phyloP scores from a whole-genome alignment of 179 eudicot species.

The Amaranthus tricolor region DNA sequence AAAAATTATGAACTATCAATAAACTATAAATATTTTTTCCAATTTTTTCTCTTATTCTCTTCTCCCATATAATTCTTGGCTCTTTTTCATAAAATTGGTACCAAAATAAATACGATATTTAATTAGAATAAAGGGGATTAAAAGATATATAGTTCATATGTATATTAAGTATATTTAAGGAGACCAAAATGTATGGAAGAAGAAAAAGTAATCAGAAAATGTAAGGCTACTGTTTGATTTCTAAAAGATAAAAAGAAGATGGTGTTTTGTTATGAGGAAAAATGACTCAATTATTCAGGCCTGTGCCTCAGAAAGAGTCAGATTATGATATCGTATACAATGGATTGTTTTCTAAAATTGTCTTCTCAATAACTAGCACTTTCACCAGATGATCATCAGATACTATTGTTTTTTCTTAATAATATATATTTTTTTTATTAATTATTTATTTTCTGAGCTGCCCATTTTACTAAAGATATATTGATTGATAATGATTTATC shows the following conservation, averaged over 20 bases:
- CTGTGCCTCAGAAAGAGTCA: constrained; percentile 3
- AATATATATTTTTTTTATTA: neutral
- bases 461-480: constrained; percentile 8
- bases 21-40: too few relatives aligned
- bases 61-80: too few relatives aligned
- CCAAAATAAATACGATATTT: too few relatives aligned
- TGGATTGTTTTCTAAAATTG: neutral
- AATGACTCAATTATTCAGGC: neutral
- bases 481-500: constrained; percentile 18
- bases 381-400: neutral
- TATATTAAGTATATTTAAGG: neutral
- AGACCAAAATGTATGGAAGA: constrained; percentile 23
- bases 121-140: too few relatives aligned
- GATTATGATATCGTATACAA: neutral
- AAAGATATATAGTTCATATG: too few relatives aligned
- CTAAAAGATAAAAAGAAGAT: neutral
- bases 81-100: too few relatives aligned
- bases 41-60: too few relatives aligned
- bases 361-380: constrained; percentile 15
- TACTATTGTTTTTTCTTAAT: too few relatives aligned
- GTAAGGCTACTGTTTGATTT: neutral
- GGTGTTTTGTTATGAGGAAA: neutral
- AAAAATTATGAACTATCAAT: too few relatives aligned
- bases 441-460: constrained; percentile 11
- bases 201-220: neutral